Conservation (phyloP, 1,139 yeast genomes). For the Arxiozyma telluris region DNA sequence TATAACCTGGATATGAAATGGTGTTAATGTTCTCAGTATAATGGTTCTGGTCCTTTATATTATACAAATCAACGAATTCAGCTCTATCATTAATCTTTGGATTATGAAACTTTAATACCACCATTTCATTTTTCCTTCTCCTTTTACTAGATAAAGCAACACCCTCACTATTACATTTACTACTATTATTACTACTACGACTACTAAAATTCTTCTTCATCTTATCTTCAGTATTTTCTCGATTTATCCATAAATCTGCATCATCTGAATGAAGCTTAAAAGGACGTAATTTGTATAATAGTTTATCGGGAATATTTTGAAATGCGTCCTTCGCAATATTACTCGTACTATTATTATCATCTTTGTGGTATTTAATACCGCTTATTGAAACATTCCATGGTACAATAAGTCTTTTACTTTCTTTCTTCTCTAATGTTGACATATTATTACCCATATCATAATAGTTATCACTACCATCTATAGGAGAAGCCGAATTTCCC, state of each 20-base stretch:
- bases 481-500: constrained; percentile 24
- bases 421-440: neutral
- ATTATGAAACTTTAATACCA: constrained; percentile 24
- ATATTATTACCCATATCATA: neutral
- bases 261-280: constrained; percentile 14
- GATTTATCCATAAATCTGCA: neutral
- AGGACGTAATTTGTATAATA: constrained; percentile 23
- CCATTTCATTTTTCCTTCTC: constrained; percentile 9
- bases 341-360: neutral
- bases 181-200: neutral
- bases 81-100: constrained; percentile 22
- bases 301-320: constrained; percentile 24
- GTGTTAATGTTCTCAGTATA: neutral
- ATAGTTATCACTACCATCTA: neutral
- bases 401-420: constrained; percentile 16
- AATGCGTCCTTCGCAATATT: constrained; percentile 22
- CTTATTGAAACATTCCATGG: constrained; percentile 33
- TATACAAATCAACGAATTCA: constrained; percentile 19
- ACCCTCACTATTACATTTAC: neutral
- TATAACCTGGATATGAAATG: neutral
- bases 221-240: neutral
- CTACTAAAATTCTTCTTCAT: neutral
- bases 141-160: neutral
- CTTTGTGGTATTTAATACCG: constrained; percentile 22
- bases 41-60: constrained; percentile 1